Evolutionary conservation across 208 protist species (phyloP).

Genomic region (Leishmania turanica): DNA sequence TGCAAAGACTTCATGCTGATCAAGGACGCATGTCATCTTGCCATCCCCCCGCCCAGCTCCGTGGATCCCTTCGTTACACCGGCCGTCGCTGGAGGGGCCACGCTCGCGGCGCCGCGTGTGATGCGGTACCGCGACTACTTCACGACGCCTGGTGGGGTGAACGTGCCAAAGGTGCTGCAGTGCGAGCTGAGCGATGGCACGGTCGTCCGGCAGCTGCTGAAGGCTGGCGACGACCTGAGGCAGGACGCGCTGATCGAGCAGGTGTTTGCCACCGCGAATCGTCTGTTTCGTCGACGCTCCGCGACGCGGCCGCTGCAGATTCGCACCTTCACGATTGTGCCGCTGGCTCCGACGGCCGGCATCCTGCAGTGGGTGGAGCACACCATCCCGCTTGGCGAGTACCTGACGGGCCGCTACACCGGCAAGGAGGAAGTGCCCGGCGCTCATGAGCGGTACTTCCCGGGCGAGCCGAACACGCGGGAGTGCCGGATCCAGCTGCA

Average conservation of each 20-base stretch:
- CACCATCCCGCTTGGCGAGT: constrained; percentile 90
- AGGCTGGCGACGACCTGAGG: constrained; percentile 93
- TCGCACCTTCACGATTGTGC: constrained; percentile 95
- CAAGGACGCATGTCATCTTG: constrained; percentile 31
- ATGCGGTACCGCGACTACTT: constrained; percentile 66
- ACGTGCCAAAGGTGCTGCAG: constrained; percentile 92
- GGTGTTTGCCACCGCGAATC: constrained; percentile 89
- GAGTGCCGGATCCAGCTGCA: constrained; percentile 61
- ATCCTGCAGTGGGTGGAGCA: constrained; percentile 94
- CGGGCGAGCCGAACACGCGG: constrained; percentile 59
- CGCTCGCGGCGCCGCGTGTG: constrained; percentile 31
- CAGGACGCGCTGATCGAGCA: constrained; percentile 98
- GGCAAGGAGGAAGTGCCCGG: constrained; percentile 35
- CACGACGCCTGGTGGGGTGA: constrained; percentile 92
- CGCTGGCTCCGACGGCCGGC: constrained; percentile 89
- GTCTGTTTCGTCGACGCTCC: constrained; percentile 45
- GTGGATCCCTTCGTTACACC: constrained; percentile 14
- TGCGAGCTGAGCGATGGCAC: constrained; percentile 87
- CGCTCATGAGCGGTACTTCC: constrained; percentile 89
- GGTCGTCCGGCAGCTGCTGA: constrained; percentile 88
- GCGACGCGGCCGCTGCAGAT: constrained; percentile 47
- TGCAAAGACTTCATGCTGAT: constrained; percentile 41
- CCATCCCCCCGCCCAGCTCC: constrained; percentile 49
- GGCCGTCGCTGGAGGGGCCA: neutral
- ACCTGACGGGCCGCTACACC: constrained; percentile 62